A percentile compares a stretch with the other conserved stretches of the same genome.
phyloP scores from a whole-genome alignment of 257 asterid species.

The Fraxinus excelsior region DNA sequence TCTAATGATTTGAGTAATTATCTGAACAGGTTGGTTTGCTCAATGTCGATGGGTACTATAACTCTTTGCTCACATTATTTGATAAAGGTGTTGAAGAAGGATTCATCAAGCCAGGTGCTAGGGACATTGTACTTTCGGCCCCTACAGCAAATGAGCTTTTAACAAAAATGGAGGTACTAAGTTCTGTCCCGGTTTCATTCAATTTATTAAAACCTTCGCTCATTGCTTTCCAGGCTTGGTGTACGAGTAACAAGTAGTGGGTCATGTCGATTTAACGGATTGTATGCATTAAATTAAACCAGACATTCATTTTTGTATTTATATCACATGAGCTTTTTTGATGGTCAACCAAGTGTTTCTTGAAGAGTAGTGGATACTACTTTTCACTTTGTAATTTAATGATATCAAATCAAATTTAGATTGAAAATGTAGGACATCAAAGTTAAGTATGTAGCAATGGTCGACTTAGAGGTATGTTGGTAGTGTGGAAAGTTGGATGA shows the following conservation, averaged over 20 bases:
- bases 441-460: not conserved
- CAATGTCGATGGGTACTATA: constrained; percentile 92
- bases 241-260: not conserved
- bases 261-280: not conserved
- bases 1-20: constrained; percentile 17
- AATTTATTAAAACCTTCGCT: not conserved
- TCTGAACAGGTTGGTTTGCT: constrained; percentile 85
- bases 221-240: constrained; percentile 1
- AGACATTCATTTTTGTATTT: not conserved
- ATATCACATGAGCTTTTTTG: not conserved
- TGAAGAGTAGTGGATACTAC: not conserved
- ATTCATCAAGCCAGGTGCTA: constrained; percentile 85
- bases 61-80: constrained; percentile 73
- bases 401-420: not conserved
- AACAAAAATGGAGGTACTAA: constrained; percentile 81
- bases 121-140: constrained; percentile 86
- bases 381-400: not conserved
- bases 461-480: not conserved
- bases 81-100: constrained; percentile 99
- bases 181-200: not conserved
- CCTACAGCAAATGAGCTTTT: constrained; percentile 79
- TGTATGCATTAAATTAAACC: not conserved
- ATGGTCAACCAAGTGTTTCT: not conserved
- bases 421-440: not conserved
- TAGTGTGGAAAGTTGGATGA: not conserved